A percentile compares a stretch with the other conserved stretches of the same genome.
Evolutionary conservation across 2,329 filamentous ascomycete species (phyloP).

Genomic region (Colletotrichum agaves): DNA sequence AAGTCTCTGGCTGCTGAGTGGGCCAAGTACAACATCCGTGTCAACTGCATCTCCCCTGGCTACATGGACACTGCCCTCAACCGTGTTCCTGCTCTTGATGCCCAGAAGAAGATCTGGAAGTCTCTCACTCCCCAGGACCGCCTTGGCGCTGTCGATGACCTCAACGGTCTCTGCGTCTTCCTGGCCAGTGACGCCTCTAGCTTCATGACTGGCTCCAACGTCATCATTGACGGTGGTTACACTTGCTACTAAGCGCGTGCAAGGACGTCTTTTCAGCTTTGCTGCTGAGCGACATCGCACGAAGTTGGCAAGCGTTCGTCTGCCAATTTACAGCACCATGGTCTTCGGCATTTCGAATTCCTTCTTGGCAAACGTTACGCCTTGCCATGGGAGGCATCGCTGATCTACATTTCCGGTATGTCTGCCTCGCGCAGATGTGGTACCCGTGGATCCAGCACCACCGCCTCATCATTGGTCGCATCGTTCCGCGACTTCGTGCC

Average conservation of each 20-base stretch:
- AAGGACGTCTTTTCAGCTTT: not conserved
- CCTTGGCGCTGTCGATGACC: constrained; percentile 77
- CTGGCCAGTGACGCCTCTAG: constrained; percentile 76
- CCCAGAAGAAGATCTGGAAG: constrained; percentile 85
- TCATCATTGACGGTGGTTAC: constrained; percentile 77
- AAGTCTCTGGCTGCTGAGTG: constrained; percentile 87
- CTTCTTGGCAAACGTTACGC: not conserved
- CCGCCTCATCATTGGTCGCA: constrained; percentile 27
- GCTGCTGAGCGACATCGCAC: not conserved
- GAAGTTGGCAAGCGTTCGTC: constrained; percentile 5
- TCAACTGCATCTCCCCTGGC: constrained; percentile 86
- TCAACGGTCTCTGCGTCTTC: constrained; percentile 82
- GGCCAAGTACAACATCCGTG: constrained; percentile 82
- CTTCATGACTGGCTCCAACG: constrained; percentile 83
- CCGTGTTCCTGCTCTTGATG: constrained; percentile 80
- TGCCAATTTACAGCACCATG: constrained; percentile 5
- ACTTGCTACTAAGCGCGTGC: constrained; percentile 63
- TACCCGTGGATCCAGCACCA: constrained; percentile 25
- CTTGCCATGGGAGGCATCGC: constrained; percentile 17
- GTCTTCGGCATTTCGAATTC: constrained; percentile 1
- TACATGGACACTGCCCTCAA: constrained; percentile 90
- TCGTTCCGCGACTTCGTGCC: constrained; percentile 35
- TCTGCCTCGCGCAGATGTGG: constrained; percentile 16
- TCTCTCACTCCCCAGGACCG: constrained; percentile 78
- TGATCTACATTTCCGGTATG: constrained; percentile 24